Conservation (phyloP, 2,329 filamentous ascomycete genomes). For the Sarocladiaceae sp. region DNA sequence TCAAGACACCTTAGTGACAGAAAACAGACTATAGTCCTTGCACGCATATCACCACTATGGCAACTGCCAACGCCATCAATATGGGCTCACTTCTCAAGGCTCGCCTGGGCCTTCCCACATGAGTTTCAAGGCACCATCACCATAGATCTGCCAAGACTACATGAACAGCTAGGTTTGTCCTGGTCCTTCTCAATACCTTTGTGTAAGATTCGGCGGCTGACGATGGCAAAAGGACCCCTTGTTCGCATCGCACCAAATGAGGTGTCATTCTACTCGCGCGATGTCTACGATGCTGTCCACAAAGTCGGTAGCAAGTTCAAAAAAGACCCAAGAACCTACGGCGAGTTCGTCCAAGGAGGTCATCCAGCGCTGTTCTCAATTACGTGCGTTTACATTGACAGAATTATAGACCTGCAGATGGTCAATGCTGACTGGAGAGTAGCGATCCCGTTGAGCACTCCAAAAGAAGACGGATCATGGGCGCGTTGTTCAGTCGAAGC, state of each 20-base stretch:
- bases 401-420: conserved; percentile 3
- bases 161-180: conserved; percentile 16
- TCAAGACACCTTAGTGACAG: too few species aligned
- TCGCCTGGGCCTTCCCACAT: conserved; percentile 18
- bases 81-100: conserved; percentile 17
- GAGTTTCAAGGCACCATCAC: conserved; percentile 19
- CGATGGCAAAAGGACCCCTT: conserved; percentile 19
- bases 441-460: conserved; percentile 22
- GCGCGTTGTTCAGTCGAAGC: conserved; percentile 22
- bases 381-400: conserved; percentile 16
- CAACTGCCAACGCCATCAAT: background rate
- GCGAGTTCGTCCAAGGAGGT: conserved; percentile 22
- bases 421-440: too few species aligned
- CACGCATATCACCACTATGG: too few species aligned
- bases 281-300: conserved; percentile 20
- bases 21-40: too few species aligned
- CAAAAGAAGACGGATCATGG: conserved; percentile 23
- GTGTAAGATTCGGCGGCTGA: too few species aligned
- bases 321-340: conserved; percentile 22
- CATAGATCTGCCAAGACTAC: conserved; percentile 18
- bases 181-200: background rate
- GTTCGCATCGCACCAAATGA: conserved; percentile 20
- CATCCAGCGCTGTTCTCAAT: conserved; percentile 24
- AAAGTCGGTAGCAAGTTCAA: conserved; percentile 19
- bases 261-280: conserved; percentile 22